These are phyloP conservation scores for Acer negundo DNA, from an alignment of 345 rosid genomes.

Conservation along the genomic window DNA sequence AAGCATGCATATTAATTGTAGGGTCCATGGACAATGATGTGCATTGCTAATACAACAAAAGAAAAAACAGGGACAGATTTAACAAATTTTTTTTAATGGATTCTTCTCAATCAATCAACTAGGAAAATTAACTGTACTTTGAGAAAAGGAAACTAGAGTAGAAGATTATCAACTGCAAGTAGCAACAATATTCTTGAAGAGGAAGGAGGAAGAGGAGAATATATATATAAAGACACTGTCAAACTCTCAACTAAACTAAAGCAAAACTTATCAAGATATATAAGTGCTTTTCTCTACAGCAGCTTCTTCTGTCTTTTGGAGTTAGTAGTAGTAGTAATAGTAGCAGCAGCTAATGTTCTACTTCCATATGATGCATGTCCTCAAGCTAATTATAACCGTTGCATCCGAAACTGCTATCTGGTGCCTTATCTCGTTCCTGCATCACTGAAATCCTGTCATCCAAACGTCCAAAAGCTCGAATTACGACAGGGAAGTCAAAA, in stretches of 20 bases:
- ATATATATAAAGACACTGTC: not conserved
- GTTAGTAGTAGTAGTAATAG: not conserved
- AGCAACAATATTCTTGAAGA: not conserved
- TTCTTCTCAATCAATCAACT: slow-evolving; percentile 14
- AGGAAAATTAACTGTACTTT: slow-evolving; percentile 5
- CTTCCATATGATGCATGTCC: slow-evolving; percentile 49
- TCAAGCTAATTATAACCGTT: slow-evolving; percentile 39
- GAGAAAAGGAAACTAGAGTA: not conserved
- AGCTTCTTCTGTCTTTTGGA: slow-evolving; percentile 4
- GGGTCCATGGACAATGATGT: slow-evolving; percentile 4
- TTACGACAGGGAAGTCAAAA: slow-evolving; percentile 4
- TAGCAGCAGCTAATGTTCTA: slow-evolving; percentile 9
- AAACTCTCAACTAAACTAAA: slow-evolving; percentile 5
- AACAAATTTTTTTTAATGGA: not conserved
- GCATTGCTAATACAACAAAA: not conserved
- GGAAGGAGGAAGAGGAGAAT: not conserved
- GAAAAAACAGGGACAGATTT: slow-evolving; percentile 3
- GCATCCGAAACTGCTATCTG: slow-evolving; percentile 49
- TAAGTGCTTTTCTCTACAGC: not conserved
- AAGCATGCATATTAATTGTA: not conserved
- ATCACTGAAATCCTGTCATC: slow-evolving; percentile 12
- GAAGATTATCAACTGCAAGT: slow-evolving; percentile 14
- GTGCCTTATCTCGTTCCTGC: slow-evolving; percentile 53
- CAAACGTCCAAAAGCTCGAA: not conserved
- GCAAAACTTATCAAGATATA: not conserved